These are phyloP conservation scores for Capsella bursapastoris DNA, from an alignment of 345 rosid species.

Conservation along the genomic window DNA sequence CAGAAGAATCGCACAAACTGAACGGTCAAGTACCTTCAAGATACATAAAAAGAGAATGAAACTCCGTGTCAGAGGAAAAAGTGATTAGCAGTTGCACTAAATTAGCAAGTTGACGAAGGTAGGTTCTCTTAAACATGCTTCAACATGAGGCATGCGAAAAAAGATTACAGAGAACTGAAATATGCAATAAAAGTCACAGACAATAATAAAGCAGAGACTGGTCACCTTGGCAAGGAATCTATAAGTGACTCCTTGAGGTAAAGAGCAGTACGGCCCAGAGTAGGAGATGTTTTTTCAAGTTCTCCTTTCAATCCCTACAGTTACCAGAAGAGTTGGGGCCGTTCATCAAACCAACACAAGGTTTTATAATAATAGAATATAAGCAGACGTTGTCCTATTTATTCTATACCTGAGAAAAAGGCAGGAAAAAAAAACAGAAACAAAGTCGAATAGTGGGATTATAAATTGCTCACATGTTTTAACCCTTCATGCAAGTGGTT, in stretches of 20 bases:
- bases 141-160: slow-evolving; percentile 11
- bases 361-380: slow-evolving; percentile 4
- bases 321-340: slow-evolving; percentile 11
- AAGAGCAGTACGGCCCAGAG: slow-evolving; percentile 81
- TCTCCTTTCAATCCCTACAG: slow-evolving; percentile 86
- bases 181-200: not conserved
- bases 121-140: slow-evolving; percentile 3
- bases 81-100: not conserved
- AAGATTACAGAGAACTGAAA: slow-evolving; percentile 15
- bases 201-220: slow-evolving; percentile 3
- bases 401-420: not conserved
- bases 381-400: slow-evolving; percentile 7
- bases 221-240: slow-evolving; percentile 77
- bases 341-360: slow-evolving; percentile 7
- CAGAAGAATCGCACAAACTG: slow-evolving; percentile 99
- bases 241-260: slow-evolving; percentile 71
- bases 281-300: slow-evolving; percentile 88
- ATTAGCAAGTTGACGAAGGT: slow-evolving; percentile 1
- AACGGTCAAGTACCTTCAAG: slow-evolving; percentile 88
- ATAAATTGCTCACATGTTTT: slow-evolving; percentile 67
- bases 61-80: slow-evolving; percentile 4
- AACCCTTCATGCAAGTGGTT: slow-evolving; percentile 98
- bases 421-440: slow-evolving; percentile 19
- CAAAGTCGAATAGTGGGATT: not conserved
- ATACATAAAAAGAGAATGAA: slow-evolving; percentile 25